Base-by-base conservation (phyloP, 1,284 basidiomycete species). In the Phellopilus nigrolimitatus region DNA sequence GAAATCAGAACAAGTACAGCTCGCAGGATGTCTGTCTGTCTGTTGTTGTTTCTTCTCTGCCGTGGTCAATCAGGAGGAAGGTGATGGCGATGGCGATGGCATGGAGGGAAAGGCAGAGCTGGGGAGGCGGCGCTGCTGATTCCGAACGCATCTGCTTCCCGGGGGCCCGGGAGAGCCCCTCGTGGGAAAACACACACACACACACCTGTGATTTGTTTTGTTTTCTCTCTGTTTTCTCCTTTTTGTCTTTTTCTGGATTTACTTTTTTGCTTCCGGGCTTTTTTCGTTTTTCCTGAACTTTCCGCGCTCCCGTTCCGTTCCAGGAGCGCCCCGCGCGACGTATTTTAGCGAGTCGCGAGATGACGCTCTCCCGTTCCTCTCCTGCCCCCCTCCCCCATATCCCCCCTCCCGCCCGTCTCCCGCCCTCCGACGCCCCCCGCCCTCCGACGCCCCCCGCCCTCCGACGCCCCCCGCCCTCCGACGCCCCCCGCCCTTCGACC, bases 351-450 rank as follows among this genome's bases (percentile, higher is more conserved):
- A 49, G 31, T 27, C 24, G 38, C 34, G 17, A 44, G 27, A 33
- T 45, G 36, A 39, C 51, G 30, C 43, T 24, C 33, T 40, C 45
- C 53, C 57, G 46, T 51, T 17, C 21, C 27, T 44, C n/a, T 36
- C 33, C 25, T 9, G 37, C 43, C 28, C 22, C 44, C 50, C 47
- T 37, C 37, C 28, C 45, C 47, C 49, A 38, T 47, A 30, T 49
- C 30, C 25, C 19, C 43, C 47, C 36, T 41, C 45, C 7, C 49
- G 17, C 25, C 22, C 49, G n/a, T 24, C 34, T 43, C 40, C 15
- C 37, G 24, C 31, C n/a, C 27, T 17, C 31, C 7, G n/a, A n/a
- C n/a, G n/a, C n/a, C n/a, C n/a, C n/a, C n/a, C n/a, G n/a, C n/a
- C n/a, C 7, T 8, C 25, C 15, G 34, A 7, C 34, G 13, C 48